phyloP scores from a whole-genome alignment of 2,329 filamentous ascomycete species.

The Microcera coccophila region DNA sequence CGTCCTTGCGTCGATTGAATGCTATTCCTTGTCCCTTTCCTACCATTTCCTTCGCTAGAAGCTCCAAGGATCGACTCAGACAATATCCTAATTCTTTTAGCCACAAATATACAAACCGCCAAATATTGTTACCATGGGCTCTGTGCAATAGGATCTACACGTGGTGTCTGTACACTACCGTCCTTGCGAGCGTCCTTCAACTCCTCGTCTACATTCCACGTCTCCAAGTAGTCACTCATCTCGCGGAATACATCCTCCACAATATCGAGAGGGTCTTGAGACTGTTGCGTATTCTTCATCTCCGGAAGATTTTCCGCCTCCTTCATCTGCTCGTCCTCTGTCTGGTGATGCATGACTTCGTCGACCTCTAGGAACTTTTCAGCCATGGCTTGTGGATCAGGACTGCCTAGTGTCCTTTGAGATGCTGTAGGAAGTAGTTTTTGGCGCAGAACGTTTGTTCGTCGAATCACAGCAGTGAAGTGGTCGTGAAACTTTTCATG shows the following conservation, averaged over 20 bases:
- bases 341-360: conserved; percentile 7
- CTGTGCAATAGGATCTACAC: conserved; percentile 12
- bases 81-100: too few species aligned
- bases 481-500: conserved; percentile 44
- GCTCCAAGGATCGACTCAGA: too few species aligned
- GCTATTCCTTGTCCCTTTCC: not conserved
- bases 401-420: conserved; percentile 30
- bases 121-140: conserved; percentile 23
- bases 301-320: not conserved
- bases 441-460: conserved; percentile 28
- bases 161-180: conserved; percentile 6
- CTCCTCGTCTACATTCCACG: conserved; percentile 36
- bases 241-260: conserved; percentile 37
- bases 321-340: not conserved
- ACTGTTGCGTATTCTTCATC: conserved; percentile 10
- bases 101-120: too few species aligned
- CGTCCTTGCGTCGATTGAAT: too few species aligned
- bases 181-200: conserved; percentile 29
- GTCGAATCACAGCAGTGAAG: conserved; percentile 43
- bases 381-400: conserved; percentile 25
- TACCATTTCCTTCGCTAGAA: not conserved
- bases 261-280: conserved; percentile 33
- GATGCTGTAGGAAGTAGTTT: conserved; percentile 41
- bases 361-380: conserved; percentile 25
- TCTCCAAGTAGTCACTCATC: conserved; percentile 34